Evolutionary conservation across 2,329 filamentous ascomycete species (phyloP), one percentile per base, ranked within the genome.

Genomic region (Lizonia empirigonia): DNA sequence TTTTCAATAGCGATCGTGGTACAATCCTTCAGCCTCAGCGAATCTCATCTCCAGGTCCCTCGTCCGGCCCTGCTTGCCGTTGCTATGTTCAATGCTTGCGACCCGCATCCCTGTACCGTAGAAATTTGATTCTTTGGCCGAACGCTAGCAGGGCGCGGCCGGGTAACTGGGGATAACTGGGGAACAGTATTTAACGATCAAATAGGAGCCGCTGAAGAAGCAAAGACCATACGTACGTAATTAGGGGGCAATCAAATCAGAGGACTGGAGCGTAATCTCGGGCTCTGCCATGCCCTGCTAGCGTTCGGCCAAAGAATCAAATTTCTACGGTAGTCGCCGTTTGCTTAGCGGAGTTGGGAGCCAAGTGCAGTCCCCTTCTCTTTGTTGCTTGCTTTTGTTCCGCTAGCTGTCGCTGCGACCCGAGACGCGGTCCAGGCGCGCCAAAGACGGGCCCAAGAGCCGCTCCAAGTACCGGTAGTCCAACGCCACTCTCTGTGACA

Each of bases 1-100:
- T 32, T 44, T 47, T 52, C 44, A 27, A 46, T 42, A 36, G 15
- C 33, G 32, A 38, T 32, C 7, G 49, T 52, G 33, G 42, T 47
- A 52, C 44, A 52, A 27, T 44, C 26, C 37, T 44, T 42, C 38
- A 35, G 42, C 22, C 49, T 33, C 42, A 22, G 42, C 37, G 44
- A 46, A 20, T 41, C 32, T 47, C 16, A 27, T 18, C 34, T 33
- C 42, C 26, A 33, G 37, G 16, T 47, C 15, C 18, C 22, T 44
- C 15, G 36, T 19, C 42, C 38, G 38, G 49, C 38, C 42, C 37
- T 47, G 32, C 13, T 3, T 42, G 32, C 49, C 38, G 49, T 19
- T 34, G 33, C 16, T 24, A 26, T 33, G 49, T 37, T 47, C 27
- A 24, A n/a, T 19, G 18, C 12, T 26, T 15, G 19, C 23, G 36